Base-by-base conservation (phyloP, 1,139 yeast genomes). In the Suhomyces atakaporum region DNA sequence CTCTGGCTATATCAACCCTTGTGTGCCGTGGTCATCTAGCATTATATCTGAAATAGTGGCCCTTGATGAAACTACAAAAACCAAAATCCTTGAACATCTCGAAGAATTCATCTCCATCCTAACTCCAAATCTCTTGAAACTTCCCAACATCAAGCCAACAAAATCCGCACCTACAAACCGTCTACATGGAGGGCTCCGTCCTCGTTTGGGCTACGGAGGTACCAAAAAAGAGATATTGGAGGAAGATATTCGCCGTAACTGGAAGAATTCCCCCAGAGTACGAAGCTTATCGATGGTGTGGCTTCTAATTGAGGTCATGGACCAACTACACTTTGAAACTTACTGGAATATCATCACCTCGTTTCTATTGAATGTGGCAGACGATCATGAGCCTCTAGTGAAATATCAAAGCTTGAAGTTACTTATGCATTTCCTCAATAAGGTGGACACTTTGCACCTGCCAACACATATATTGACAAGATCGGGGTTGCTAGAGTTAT, bases 291-390 rank as follows among this genome's bases (percentile, higher is more conserved):
- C 70, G 1, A 50, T 54, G 50, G 59, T 69, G 3, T 61, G 63
- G 51, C 54, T 58, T 28, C 40, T 66, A 16, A 47, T 73, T 1
- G 40, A 45, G 2, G 27, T 42, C 6, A 35, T 54, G 3, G 38
- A 48, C 4, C 30, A 37, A 0, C 46, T 42, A 5, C 49, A 50
- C 2, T 43, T 47, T 12, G 42, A 52, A 18, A 43, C 53, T 4
- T 43, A 63, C 36, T 75, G 81, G 78, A 59, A 73, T 19, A 40
- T 74, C 5, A 43, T 77, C 1, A 59, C 79, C 0, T 77, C 84
- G 1, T 69, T 78, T 7, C 57, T 66, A 4, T 53, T 80, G 16
- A 76, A 76, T 40, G 53, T 77, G 8, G 52, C 77, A 14, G 84
- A 79, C 47, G 77, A 75, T 41, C 68, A 69, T 35, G 77, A 75